phyloP scores from a whole-genome alignment of 345 rosid genomes.

The Hibiscus tridactylites region DNA sequence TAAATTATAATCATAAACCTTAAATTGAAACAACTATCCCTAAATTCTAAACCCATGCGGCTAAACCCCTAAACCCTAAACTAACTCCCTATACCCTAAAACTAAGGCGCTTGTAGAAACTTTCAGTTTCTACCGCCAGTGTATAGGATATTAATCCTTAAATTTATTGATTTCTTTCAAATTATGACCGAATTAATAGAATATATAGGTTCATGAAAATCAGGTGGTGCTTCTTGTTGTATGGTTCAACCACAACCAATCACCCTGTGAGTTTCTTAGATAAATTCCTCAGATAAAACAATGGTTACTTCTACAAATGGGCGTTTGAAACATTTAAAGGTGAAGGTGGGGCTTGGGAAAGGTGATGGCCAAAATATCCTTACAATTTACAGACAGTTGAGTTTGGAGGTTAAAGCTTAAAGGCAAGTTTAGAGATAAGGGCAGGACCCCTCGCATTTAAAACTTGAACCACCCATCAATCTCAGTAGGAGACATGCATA shows the following conservation, averaged over 20 bases:
- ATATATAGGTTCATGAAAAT: background rate
- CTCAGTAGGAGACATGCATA: slow-evolving; percentile 1
- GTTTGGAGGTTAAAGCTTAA: background rate
- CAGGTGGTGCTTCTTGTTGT: background rate
- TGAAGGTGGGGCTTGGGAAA: background rate
- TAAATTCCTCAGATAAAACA: background rate
- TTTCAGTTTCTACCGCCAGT: too few relatives aligned
- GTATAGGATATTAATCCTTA: too few relatives aligned
- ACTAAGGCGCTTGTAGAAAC: too few relatives aligned
- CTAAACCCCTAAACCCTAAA: too few relatives aligned
- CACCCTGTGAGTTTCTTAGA: background rate
- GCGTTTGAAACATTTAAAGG: background rate
- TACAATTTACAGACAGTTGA: background rate
- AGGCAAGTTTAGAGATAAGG: background rate
- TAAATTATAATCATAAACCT: too few relatives aligned
- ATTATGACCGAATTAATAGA: too few relatives aligned
- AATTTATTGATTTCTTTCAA: too few relatives aligned
- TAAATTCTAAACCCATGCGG: too few relatives aligned
- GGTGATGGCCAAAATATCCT: background rate
- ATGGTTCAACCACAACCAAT: background rate
- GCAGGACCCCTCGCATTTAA: background rate
- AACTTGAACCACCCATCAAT: background rate
- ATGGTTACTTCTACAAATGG: background rate
- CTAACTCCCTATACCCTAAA: too few relatives aligned
- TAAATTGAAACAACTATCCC: too few relatives aligned